Evolutionary conservation across 257 asterid genomes (phyloP).

Genomic region (Solanum verrucosum): DNA sequence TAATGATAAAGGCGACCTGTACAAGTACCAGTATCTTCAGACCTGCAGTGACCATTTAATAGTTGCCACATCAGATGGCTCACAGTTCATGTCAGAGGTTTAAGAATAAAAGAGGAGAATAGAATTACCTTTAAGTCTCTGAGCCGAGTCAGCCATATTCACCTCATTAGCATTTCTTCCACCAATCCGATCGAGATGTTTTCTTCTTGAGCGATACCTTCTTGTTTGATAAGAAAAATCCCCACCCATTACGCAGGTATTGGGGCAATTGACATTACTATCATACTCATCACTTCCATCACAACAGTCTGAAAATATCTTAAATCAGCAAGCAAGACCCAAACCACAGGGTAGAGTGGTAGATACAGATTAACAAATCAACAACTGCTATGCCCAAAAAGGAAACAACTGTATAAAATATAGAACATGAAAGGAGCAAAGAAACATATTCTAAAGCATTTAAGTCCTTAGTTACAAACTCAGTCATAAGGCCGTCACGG

Average conservation of each 20-base stretch:
- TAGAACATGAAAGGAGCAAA: neutral
- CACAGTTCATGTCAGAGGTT: neutral
- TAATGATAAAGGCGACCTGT: constrained; percentile 38
- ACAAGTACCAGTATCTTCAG: constrained; percentile 46
- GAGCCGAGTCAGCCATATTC: constrained; percentile 32
- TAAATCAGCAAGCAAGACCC: neutral
- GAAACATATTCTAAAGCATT: neutral
- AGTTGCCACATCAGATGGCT: constrained; percentile 3
- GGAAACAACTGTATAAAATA: neutral
- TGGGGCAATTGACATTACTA: constrained; percentile 53
- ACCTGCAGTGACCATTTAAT: constrained; percentile 34
- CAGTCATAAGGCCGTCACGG: neutral
- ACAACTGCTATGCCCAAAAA: neutral
- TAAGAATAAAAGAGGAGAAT: neutral
- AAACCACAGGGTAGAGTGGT: constrained; percentile 3
- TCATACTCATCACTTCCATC: constrained; percentile 98
- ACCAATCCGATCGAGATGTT: constrained; percentile 11
- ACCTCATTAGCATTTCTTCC: constrained; percentile 30
- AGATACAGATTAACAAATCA: neutral
- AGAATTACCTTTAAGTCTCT: constrained; percentile 45
- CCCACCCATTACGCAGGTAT: constrained; percentile 86
- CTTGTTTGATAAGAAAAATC: constrained; percentile 41
- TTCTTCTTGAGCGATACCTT: constrained; percentile 16
- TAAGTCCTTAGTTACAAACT: neutral
- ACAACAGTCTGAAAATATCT: constrained; percentile 63